These are phyloP conservation scores for Schwanniomyces sp. DNA, from an alignment of 805 yeast genomes.

Conservation along the genomic window DNA sequence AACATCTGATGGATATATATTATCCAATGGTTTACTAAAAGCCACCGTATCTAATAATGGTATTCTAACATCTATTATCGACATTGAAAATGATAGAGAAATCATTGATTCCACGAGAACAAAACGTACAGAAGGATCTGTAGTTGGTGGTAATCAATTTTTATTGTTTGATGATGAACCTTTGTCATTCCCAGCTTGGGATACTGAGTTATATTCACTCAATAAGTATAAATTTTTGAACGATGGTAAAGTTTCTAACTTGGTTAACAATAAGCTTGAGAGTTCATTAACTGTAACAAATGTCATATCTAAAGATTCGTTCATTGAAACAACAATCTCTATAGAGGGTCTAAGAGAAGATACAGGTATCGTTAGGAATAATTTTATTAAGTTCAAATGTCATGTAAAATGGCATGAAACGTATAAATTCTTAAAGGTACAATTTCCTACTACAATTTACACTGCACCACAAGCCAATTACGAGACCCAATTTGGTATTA, in stretches of 20 bases:
- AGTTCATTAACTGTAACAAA: constrained; percentile 65
- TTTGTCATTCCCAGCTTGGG: constrained; percentile 94
- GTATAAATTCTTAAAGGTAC: constrained; percentile 87
- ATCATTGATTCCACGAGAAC: constrained; percentile 60
- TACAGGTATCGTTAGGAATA: constrained; percentile 26
- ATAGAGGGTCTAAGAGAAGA: constrained; percentile 60
- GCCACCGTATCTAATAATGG: constrained; percentile 56
- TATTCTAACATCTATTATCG: constrained; percentile 62
- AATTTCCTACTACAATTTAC: constrained; percentile 85
- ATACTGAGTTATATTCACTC: constrained; percentile 86
- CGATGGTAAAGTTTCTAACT: constrained; percentile 39
- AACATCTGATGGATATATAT: constrained; percentile 38
- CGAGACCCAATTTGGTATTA: constrained; percentile 93
- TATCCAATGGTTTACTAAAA: constrained; percentile 61
- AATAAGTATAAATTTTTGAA: constrained; percentile 58
- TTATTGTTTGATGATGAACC: constrained; percentile 90
- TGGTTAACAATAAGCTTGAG: constrained; percentile 55
- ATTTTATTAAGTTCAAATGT: constrained; percentile 36
- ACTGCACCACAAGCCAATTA: constrained; percentile 72
- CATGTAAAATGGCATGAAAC: constrained; percentile 84
- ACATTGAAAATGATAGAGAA: constrained; percentile 57
- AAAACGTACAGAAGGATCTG: constrained; percentile 36
- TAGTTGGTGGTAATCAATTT: constrained; percentile 73
- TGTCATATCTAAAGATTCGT: constrained; percentile 55
- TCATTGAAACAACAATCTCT: constrained; percentile 67